Percentiles rank a stretch among this genome's conserved stretches.
Evolutionary conservation across 129 eudicot species (phyloP).

Genomic region (Ambrosia trifida): DNA sequence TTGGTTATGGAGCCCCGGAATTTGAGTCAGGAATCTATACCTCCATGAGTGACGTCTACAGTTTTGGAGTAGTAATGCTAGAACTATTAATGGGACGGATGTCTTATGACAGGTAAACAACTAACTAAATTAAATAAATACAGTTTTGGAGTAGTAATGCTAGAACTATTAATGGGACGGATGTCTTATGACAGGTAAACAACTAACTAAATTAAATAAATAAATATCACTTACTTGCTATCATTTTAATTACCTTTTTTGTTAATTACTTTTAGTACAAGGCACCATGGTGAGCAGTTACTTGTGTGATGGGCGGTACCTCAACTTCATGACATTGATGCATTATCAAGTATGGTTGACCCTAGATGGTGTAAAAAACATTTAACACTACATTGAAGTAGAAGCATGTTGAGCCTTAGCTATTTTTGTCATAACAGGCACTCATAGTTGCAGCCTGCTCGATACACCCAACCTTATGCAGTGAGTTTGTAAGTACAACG

Average conservation of each 20-base stretch:
- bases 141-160: too few relatives aligned
- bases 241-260: not conserved
- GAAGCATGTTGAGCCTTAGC: too few relatives aligned
- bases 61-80: too few relatives aligned
- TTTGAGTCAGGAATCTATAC: slow-evolving; percentile 86
- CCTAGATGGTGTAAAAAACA: too few relatives aligned
- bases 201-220: not conserved
- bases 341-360: slow-evolving; percentile 88
- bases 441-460: too few relatives aligned
- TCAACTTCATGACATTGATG: slow-evolving; percentile 90
- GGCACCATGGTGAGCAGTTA: slow-evolving; percentile 82
- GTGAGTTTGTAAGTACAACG: too few relatives aligned
- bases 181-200: slow-evolving; percentile 87
- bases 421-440: too few relatives aligned
- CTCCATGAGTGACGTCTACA: too few relatives aligned
- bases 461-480: too few relatives aligned
- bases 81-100: too few relatives aligned
- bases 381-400: too few relatives aligned
- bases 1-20: slow-evolving; percentile 94
- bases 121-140: not conserved
- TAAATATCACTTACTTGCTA: not conserved
- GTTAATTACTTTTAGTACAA: slow-evolving; percentile 38
- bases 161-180: too few relatives aligned
- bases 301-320: slow-evolving; percentile 93
- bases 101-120: slow-evolving; percentile 67